Conservation (phyloP, 2,329 filamentous ascomycete species). For the Claviceps cyperi region DNA sequence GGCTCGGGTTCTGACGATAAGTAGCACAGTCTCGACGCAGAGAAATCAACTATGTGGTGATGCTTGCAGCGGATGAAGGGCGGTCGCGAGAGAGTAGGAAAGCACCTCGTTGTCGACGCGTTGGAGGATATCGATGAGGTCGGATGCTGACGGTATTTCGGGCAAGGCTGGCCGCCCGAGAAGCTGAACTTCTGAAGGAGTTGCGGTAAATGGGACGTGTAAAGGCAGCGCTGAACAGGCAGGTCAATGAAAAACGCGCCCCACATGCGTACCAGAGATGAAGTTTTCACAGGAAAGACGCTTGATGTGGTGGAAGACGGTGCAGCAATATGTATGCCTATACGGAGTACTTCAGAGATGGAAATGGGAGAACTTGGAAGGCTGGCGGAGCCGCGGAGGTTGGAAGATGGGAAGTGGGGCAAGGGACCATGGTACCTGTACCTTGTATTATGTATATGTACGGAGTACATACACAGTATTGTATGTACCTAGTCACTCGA, state of each 20-base stretch:
- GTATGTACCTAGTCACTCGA: too few species aligned
- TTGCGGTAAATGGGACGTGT: slow-evolving; percentile 2
- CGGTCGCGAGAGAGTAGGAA: slow-evolving; percentile 3
- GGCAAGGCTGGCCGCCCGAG: slow-evolving; percentile 10
- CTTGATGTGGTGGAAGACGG: not conserved
- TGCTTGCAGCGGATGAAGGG: slow-evolving; percentile 4
- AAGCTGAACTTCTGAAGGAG: slow-evolving; percentile 1
- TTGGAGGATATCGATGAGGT: slow-evolving; percentile 7
- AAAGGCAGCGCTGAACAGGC: not conserved
- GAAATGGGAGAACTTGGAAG: too few species aligned
- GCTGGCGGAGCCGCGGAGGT: too few species aligned
- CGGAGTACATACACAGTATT: too few species aligned
- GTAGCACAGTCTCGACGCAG: not conserved
- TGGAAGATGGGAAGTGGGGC: too few species aligned
- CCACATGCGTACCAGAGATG: not conserved
- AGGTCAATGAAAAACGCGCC: not conserved
- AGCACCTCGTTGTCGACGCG: slow-evolving; percentile 2
- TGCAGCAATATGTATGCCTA: too few species aligned
- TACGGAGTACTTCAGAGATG: too few species aligned
- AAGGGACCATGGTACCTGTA: too few species aligned
- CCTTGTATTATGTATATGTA: too few species aligned
- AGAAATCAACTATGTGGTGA: slow-evolving; percentile 1
- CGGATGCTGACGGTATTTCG: slow-evolving; percentile 11
- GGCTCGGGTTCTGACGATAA: not conserved
- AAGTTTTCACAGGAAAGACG: not conserved